Conservation (phyloP, 306 rosid genomes). For the Vicia sativa region DNA sequence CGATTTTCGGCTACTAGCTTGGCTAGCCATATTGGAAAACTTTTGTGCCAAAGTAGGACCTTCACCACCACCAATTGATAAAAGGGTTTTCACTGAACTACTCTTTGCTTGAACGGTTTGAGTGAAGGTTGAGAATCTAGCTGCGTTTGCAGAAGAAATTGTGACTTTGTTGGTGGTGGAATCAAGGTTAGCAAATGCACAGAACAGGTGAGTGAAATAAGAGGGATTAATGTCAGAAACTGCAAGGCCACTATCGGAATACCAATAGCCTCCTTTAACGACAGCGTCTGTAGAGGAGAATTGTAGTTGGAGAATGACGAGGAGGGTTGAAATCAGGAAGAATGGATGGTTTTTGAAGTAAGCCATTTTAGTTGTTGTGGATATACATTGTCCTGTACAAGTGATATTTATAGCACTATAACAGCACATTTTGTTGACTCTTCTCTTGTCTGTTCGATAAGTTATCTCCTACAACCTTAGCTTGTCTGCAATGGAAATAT, state of each 20-base stretch:
- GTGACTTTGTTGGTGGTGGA: constrained; percentile 33
- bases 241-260: constrained; percentile 31
- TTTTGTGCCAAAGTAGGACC: neutral
- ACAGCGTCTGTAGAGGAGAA: constrained; percentile 37
- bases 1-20: constrained; percentile 36
- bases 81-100: constrained; percentile 48
- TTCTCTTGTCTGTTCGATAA: neutral
- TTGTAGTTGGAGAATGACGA: neutral
- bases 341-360: constrained; percentile 2
- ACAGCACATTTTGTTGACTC: constrained; percentile 11
- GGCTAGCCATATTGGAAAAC: constrained; percentile 40
- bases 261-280: constrained; percentile 57
- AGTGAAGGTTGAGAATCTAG: constrained; percentile 44
- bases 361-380: constrained; percentile 13
- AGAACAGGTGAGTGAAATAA: constrained; percentile 48
- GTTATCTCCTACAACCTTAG: neutral
- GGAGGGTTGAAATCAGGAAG: constrained; percentile 19
- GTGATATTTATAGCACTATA: neutral
- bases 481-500: neutral
- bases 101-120: constrained; percentile 37
- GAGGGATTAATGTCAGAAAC: constrained; percentile 45
- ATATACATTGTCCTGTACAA: neutral
- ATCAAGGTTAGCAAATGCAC: constrained; percentile 48
- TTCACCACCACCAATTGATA: constrained; percentile 47
- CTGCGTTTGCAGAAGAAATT: constrained; percentile 36